phyloP scores from a whole-genome alignment of 306 rosid genomes.

The Medicago ruthenica region DNA sequence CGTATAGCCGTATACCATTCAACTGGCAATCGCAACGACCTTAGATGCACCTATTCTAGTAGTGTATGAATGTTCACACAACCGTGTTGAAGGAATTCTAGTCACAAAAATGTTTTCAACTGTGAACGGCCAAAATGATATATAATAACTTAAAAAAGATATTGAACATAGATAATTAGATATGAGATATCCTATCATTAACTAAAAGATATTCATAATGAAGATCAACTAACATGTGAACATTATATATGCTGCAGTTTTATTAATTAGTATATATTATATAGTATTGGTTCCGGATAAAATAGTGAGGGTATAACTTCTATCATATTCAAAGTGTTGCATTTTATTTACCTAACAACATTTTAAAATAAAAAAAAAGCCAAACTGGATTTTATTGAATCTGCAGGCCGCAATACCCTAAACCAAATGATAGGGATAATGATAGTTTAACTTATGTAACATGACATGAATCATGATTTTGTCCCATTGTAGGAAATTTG shows the following conservation, averaged over 20 bases:
- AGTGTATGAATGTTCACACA: neutral
- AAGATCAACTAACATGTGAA: conserved; percentile 31
- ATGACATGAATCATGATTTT: conserved; percentile 33
- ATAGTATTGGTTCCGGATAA: neutral
- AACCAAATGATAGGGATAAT: conserved; percentile 31
- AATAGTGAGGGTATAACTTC: neutral
- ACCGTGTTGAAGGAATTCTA: neutral
- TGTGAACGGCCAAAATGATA: neutral
- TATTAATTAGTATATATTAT: neutral
- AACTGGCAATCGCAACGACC: neutral
- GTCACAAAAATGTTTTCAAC: neutral
- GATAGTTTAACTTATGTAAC: conserved; percentile 30
- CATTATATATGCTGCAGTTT: conserved; percentile 5
- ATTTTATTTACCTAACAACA: conserved; percentile 1
- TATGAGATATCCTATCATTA: neutral
- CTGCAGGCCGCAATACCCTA: conserved; percentile 20
- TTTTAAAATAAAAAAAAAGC: neutral
- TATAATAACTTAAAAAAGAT: neutral
- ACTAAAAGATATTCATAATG: neutral
- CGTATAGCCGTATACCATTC: neutral
- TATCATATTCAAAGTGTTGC: neutral
- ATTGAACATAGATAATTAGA: neutral
- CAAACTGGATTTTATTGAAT: conserved; percentile 26
- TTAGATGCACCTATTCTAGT: neutral
- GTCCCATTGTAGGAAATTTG: conserved; percentile 32